phyloP scores from a whole-genome alignment of 495 filamentous ascomycete genomes.

The Xylaria acuta region DNA sequence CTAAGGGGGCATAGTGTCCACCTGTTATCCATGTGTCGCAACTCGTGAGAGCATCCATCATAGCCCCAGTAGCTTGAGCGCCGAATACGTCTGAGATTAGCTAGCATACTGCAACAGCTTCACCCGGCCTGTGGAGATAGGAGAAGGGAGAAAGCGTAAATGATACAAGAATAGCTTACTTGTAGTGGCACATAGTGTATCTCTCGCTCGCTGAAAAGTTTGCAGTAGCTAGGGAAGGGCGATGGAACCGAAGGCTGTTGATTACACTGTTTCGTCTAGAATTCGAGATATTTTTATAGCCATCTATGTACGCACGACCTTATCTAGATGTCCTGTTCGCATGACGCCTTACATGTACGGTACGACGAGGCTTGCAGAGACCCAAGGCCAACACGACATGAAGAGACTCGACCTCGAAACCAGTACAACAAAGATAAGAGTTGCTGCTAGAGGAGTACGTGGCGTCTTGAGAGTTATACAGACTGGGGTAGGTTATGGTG shows the following conservation, averaged over 20 bases:
- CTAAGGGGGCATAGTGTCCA: neutral
- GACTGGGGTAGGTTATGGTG: slow-evolving; percentile 1
- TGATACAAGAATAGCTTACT: neutral
- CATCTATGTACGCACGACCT: neutral
- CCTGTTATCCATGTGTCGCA: neutral
- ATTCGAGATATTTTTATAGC: neutral
- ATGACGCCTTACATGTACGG: slow-evolving; percentile 3
- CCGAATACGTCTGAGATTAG: neutral
- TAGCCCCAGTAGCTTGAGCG: slow-evolving; percentile 17
- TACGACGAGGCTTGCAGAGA: slow-evolving; percentile 4
- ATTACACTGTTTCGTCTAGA: neutral
- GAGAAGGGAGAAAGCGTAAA: neutral
- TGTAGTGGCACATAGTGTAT: slow-evolving; percentile 18
- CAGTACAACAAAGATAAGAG: neutral
- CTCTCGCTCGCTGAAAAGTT: neutral
- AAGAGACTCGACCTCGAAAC: slow-evolving; percentile 1
- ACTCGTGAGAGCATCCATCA: slow-evolving; percentile 11
- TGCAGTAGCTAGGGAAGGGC: neutral
- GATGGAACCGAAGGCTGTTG: neutral
- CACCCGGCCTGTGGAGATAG: neutral
- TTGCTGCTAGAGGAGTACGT: neutral
- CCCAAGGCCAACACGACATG: slow-evolving; percentile 3
- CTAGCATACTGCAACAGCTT: neutral
- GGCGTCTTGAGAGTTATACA: slow-evolving; percentile 14
- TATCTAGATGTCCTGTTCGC: neutral